Base-by-base conservation (phyloP, 1,284 basidiomycete species). In the Ustilago tritici region DNA sequence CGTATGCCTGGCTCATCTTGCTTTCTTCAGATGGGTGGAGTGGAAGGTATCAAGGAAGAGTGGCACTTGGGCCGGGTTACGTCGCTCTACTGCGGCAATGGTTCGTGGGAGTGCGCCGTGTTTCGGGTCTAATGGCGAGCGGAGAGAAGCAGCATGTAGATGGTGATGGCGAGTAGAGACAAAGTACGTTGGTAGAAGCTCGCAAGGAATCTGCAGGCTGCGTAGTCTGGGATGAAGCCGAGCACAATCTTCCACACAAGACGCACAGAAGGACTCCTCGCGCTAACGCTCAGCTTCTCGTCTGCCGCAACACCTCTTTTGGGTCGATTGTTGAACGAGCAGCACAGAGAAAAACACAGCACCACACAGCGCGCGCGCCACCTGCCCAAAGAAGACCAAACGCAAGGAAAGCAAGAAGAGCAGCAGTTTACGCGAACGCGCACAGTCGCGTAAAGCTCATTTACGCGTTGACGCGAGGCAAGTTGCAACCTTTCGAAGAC, bases 1-100 rank as follows among this genome's bases (percentile, higher is more conserved):
- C 69, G 61, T 63, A 66, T 64, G 70, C 57, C 58, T 78, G 76
- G 32, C 70, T 79, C 77, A 76, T 77, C 43, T 46, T 46, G 43
- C 11, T 46, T 17, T 52, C 56, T 43, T 32, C 34, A 23, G 40
- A 12, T 23, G 23, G 32, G 12, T 4, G 10, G 19, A 12, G 31
- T 15, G 12, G 8, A 28, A 40, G 3, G 11, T 12, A 43, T 32
- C n/a, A 38, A n/a, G 46, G 9, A 28, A 32, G 34, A 10, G 11
- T 60, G 70, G 62, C 56, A 34, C 61, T 28, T 11, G 35, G 59
- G 65, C 62, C 58, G 11, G 31, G 32, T 5, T 23, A 50, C 28
- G 54, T 35, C 34, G 17, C 36, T 19, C 28, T 46, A 15, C n/a
- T 46, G n/a, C n/a, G 17, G 7, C n/a, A 8, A 19, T 19, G n/a